phyloP scores from a whole-genome alignment of 2,329 filamentous ascomycete genomes.

The Rutstroemia sp. region DNA sequence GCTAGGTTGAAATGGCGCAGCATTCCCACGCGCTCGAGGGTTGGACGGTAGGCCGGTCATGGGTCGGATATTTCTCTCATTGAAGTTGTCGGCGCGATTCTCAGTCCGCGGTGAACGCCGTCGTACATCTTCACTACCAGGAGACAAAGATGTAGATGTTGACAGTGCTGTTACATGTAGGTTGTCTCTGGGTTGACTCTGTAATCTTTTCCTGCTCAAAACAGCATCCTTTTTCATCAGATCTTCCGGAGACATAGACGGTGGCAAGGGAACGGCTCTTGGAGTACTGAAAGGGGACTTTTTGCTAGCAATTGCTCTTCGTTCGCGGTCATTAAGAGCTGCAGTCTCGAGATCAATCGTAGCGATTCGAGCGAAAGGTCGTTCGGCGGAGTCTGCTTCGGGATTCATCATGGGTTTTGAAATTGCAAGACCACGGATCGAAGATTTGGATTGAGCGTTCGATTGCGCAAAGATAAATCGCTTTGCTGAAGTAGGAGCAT shows the following conservation, averaged over 20 bases:
- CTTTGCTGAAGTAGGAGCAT: slow-evolving; percentile 17
- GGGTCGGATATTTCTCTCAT: slow-evolving; percentile 16
- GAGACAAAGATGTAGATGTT: slow-evolving; percentile 28
- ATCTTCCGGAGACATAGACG: slow-evolving; percentile 15
- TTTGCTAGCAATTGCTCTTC: slow-evolving; percentile 21
- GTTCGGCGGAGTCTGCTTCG: slow-evolving; percentile 8
- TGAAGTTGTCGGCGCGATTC: slow-evolving; percentile 15
- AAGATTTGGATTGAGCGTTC: slow-evolving; percentile 15
- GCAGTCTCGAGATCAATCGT: slow-evolving; percentile 29
- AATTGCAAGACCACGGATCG: slow-evolving; percentile 24
- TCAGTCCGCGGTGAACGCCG: slow-evolving; percentile 25
- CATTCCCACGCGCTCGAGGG: slow-evolving; percentile 19
- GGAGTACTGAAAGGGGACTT: slow-evolving; percentile 20
- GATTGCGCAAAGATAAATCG: background rate
- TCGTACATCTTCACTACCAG: slow-evolving; percentile 26
- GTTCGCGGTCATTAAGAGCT: slow-evolving; percentile 24
- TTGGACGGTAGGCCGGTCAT: slow-evolving; percentile 22
- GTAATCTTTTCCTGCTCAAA: slow-evolving; percentile 19
- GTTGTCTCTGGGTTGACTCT: slow-evolving; percentile 3
- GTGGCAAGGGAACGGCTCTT: slow-evolving; percentile 20
- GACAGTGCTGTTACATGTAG: slow-evolving; percentile 21
- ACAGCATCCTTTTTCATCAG: slow-evolving; percentile 17
- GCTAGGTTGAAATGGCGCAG: slow-evolving; percentile 8
- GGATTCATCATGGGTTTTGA: slow-evolving; percentile 24
- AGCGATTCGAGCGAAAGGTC: slow-evolving; percentile 24